A percentile compares a stretch with the other conserved stretches of the same genome.
Evolutionary conservation across 2,329 filamentous ascomycete species (phyloP).

Genomic region (Aspergillus ustus): DNA sequence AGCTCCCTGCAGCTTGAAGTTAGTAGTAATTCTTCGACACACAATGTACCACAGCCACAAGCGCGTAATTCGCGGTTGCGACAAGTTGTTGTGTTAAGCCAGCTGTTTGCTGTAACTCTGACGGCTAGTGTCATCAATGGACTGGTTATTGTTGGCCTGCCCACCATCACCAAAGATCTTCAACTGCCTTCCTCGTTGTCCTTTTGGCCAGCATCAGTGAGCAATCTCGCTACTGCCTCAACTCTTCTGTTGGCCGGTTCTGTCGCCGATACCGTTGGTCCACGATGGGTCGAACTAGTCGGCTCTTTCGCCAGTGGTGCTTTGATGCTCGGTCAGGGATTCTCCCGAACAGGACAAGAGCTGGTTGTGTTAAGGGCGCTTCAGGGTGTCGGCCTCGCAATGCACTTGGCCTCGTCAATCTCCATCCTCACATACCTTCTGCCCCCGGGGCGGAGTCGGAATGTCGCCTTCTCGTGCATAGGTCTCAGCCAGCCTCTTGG

Average conservation of each 20-base stretch:
- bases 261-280: conserved; percentile 56
- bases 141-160: conserved; percentile 49
- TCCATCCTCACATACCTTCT: conserved; percentile 55
- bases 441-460: conserved; percentile 52
- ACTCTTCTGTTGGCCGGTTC: conserved; percentile 55
- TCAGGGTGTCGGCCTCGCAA: conserved; percentile 51
- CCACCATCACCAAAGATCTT: conserved; percentile 46
- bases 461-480: conserved; percentile 58
- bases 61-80: conserved; percentile 9
- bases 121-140: conserved; percentile 41
- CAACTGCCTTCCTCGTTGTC: conserved; percentile 22
- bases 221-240: conserved; percentile 38
- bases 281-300: conserved; percentile 32
- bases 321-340: conserved; percentile 23
- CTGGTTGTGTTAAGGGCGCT: conserved; percentile 54
- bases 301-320: conserved; percentile 45
- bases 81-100: conserved; percentile 19
- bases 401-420: conserved; percentile 56
- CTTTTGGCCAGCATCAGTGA: conserved; percentile 37
- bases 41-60: neutral
- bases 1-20: neutral
- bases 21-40: neutral
- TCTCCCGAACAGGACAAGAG: conserved; percentile 44
- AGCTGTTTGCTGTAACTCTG: conserved; percentile 29
- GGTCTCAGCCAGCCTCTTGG: conserved; percentile 57